A percentile compares a stretch with the other conserved stretches of the same genome.
Conservation (phyloP, 23 red algal species). For the Pyropia haitanensis region DNA sequence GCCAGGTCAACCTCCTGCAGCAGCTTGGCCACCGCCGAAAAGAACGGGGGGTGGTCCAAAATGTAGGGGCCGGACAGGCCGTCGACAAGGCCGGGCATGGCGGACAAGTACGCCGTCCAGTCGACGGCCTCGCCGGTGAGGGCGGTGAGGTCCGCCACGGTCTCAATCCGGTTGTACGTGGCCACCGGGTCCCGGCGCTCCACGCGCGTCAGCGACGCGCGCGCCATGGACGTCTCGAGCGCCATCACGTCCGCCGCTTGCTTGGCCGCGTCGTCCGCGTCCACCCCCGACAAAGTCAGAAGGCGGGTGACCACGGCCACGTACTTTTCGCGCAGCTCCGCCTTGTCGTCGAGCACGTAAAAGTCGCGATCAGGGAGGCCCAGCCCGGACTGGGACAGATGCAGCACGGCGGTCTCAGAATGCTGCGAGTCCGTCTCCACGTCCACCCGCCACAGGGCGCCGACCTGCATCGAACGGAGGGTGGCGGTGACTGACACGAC, state of each 20-base stretch:
- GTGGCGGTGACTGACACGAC: slow-evolving; percentile 24
- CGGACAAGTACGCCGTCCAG: slow-evolving; percentile 37
- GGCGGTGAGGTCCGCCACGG: slow-evolving; percentile 13
- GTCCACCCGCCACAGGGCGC: slow-evolving; percentile 30
- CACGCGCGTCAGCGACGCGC: slow-evolving; percentile 41
- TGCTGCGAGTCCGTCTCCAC: slow-evolving; percentile 61
- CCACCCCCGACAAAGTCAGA: slow-evolving; percentile 15
- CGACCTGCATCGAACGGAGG: slow-evolving; percentile 7
- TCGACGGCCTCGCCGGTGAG: slow-evolving; percentile 12
- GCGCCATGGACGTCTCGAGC: slow-evolving; percentile 64
- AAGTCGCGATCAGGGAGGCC: slow-evolving; percentile 76
- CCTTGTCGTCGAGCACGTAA: slow-evolving; percentile 53
- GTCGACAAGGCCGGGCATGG: slow-evolving; percentile 13
- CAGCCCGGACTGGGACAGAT: slow-evolving; percentile 48
- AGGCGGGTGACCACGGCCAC: slow-evolving; percentile 36
- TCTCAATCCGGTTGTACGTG: slow-evolving; percentile 65
- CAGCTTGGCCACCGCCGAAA: slow-evolving; percentile 16
- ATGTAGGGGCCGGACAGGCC: slow-evolving; percentile 22
- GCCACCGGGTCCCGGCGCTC: slow-evolving; percentile 55
- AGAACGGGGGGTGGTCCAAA: slow-evolving; percentile 42
- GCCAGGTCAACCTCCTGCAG: slow-evolving; percentile 15
- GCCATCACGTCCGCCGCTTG: slow-evolving; percentile 40
- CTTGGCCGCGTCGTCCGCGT: slow-evolving; percentile 6
- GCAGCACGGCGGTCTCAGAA: slow-evolving; percentile 36
- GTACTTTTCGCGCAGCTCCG: slow-evolving; percentile 59